Evolutionary conservation across 371 early-diverging fungal species (phyloP), one percentile per base, ranked within the genome.

Genomic region (Rhizopus arrhizus): DNA sequence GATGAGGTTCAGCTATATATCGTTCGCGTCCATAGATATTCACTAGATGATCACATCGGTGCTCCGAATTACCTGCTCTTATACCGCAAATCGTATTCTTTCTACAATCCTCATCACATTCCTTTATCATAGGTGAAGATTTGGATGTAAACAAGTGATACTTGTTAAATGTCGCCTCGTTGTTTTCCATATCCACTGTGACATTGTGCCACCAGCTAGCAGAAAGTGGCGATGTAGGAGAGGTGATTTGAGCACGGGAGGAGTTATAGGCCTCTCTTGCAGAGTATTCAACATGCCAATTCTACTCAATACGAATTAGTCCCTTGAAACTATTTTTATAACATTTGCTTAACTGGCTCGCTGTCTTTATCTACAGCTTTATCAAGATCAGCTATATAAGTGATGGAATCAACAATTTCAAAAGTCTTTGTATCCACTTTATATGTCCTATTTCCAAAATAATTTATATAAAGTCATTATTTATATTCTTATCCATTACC

Each of bases 181-280:
- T 63, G 4, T 62, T 45, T 65, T 84, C 84, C 66, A 85, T 83
- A 12, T 68, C 72, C 13, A 61, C 58, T 3, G 84, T 80, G 0
- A 85, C 82, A 40, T 81, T 69, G 47, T 85, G 86, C 86, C 86
- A 85, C 86, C 86, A 85, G 8, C 68, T 62, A 2, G 86, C 72
- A n/a, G 72, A 65, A 40, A 85, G 49, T 0, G 85, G 83, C 0
- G 60, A 53, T 16, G 61, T 61, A 11, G 69, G 53, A 15, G 58
- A 68, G 6, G 61, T 49, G 1, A 78, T 55, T 9, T 54, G 55
- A 9, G 76, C 79, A 12, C 40, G 8, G 5, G 64, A 61, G 46
- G 75, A 75, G 16, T 64, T 53, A 38, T 78, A 85, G 22, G 75
- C 66, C 35, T 80, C 58, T 49, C 76, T 64, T 16, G 85, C 84